phyloP scores from a whole-genome alignment of 352 stramenopile genomes.

The Saprolegnia diclina region DNA sequence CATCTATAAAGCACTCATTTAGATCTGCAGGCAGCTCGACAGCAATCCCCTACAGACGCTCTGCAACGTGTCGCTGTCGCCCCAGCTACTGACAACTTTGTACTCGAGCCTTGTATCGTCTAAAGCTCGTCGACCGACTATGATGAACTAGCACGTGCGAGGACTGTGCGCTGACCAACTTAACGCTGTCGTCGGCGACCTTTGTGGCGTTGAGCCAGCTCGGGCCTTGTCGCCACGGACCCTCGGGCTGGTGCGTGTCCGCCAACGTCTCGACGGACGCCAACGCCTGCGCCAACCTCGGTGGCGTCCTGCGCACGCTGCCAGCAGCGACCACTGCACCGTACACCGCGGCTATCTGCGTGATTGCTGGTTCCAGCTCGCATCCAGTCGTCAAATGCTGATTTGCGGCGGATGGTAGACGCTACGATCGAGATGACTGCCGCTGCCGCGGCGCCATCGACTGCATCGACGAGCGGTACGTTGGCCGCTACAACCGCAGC shows the following conservation, averaged over 20 bases:
- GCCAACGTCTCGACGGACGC: not conserved
- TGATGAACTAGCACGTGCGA: not conserved
- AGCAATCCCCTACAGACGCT: not conserved
- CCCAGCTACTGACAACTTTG: not conserved
- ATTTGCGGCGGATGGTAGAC: too few relatives aligned
- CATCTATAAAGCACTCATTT: too few relatives aligned
- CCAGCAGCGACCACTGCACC: too few relatives aligned
- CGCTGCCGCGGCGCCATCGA: not conserved
- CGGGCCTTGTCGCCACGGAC: not conserved
- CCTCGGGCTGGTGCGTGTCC: not conserved
- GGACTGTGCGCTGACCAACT: not conserved
- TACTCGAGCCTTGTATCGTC: not conserved
- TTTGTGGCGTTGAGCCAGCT: not conserved
- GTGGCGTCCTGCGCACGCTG: too few relatives aligned
- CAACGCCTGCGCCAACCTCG: not conserved
- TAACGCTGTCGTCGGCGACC: not conserved
- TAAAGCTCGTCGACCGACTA: not conserved
- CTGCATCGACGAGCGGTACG: too few relatives aligned
- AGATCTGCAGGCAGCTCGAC: not conserved
- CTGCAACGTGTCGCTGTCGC: not conserved
- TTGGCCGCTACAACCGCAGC: too few relatives aligned
- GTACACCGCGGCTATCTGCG: too few relatives aligned
- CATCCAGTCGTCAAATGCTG: too few relatives aligned
- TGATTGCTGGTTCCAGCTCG: too few relatives aligned
- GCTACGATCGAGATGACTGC: not conserved